Evolutionary conservation across 139 green algal genomes (phyloP), one percentile per base, ranked within the genome.

Genomic region (Nannochloris sp.): DNA sequence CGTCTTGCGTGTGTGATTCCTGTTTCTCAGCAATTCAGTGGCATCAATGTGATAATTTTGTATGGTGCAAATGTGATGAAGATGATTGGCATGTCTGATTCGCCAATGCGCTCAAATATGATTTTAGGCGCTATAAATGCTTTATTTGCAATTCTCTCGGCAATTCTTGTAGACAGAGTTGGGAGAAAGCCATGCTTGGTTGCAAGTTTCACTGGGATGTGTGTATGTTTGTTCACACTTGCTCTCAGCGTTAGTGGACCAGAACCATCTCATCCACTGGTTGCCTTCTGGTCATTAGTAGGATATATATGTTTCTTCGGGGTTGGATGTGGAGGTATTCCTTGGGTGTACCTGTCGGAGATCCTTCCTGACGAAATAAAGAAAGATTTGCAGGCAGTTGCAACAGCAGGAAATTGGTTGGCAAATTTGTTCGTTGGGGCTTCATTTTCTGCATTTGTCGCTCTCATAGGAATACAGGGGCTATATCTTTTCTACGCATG

Each of bases 21-120:
- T 69, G 37, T 92, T 6, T 80, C 95, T 43, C 91, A 97, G 80
- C 93, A 98, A 84, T 90, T 96, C 61, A 74, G 78, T 2, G 93
- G 93, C 72, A 94, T 99, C 80, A 96, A 97, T 53, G 87, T 87
- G 3, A 78, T 98, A 49, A 78, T 97, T 31, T 97, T 94, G 80
- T 97, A 95, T 74, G 90, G 79, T 21, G 88, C 80, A 37, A 73
- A 80, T 19, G 87, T 98, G 9, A 98, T 99, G 74, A 70, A 71
- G 6, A 66, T 90, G 74, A 92, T 88, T 1, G 92, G 92, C 24
- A 79, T 98, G 18, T 54, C 71, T 15, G 86, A 75, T 11, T 87
- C 75, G 18, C 80, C 89, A 2, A 73, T 93, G 23, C 90, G 88
- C 25, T 88, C 69, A 48, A 88, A 86, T 5, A 86, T 85, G 0